phyloP scores from a whole-genome alignment of 2,329 filamentous ascomycete species.

The Didymella exigua region DNA sequence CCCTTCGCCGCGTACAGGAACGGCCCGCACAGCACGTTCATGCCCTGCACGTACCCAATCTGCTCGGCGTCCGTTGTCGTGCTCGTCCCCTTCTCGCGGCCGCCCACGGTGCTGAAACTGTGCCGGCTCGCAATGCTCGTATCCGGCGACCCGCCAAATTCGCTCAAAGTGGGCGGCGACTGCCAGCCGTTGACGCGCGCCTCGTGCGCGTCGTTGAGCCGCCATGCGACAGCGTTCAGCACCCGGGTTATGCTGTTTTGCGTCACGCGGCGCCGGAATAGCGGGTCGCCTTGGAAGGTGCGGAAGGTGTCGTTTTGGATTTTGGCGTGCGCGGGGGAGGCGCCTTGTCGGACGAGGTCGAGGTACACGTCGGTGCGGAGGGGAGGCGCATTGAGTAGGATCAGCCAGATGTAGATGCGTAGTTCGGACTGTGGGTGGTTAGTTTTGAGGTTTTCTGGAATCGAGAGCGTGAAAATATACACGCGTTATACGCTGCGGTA shows the following conservation, averaged over 20 bases:
- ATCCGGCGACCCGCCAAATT: slow-evolving; percentile 57
- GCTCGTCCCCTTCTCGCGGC: slow-evolving; percentile 34
- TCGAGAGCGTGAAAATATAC: too few relatives aligned
- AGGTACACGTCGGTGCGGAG: slow-evolving; percentile 88
- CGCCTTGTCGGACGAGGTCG: slow-evolving; percentile 85
- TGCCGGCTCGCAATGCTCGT: slow-evolving; percentile 43
- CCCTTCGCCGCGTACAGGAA: slow-evolving; percentile 94
- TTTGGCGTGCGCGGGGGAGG: slow-evolving; percentile 93
- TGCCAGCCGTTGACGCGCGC: slow-evolving; percentile 60
- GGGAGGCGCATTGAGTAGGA: slow-evolving; percentile 85
- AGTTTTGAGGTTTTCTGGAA: slow-evolving; percentile 1
- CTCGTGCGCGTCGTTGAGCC: slow-evolving; percentile 77
- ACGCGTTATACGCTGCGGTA: too few relatives aligned
- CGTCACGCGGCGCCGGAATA: slow-evolving; percentile 92
- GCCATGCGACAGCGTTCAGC: slow-evolving; percentile 94
- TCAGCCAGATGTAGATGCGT: slow-evolving; percentile 95
- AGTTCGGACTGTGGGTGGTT: slow-evolving; percentile 72
- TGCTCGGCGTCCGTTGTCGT: slow-evolving; percentile 62
- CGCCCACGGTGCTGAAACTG: slow-evolving; percentile 30
- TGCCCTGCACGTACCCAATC: slow-evolving; percentile 94
- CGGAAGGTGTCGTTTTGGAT: slow-evolving; percentile 99
- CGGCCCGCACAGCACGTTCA: slow-evolving; percentile 96
- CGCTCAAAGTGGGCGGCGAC: slow-evolving; percentile 55
- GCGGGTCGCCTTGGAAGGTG: slow-evolving; percentile 93
- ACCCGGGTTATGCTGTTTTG: slow-evolving; percentile 94